Evolutionary conservation across 805 yeast species (phyloP).

Genomic region (Myxozyma vanderwaltii): DNA sequence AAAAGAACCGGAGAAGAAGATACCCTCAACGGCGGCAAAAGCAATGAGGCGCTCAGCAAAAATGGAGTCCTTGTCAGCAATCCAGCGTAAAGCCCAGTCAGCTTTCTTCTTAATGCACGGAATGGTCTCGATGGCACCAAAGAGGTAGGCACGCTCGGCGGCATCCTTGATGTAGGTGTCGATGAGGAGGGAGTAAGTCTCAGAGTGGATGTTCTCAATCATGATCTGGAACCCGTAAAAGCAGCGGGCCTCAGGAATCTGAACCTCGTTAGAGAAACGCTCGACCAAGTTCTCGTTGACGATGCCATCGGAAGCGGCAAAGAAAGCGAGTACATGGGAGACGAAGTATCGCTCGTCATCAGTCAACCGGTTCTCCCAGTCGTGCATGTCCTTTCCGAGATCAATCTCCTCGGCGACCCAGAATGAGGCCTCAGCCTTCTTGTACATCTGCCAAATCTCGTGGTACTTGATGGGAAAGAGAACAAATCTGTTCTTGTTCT

Average conservation of each 20-base stretch:
- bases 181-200: constrained; percentile 90
- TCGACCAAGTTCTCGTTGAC: constrained; percentile 97
- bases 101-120: constrained; percentile 98
- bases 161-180: constrained; percentile 97
- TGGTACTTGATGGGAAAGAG: constrained; percentile 95
- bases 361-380: constrained; percentile 88
- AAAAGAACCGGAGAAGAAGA: constrained; percentile 96
- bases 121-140: constrained; percentile 94
- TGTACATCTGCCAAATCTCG: constrained; percentile 98
- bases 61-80: constrained; percentile 79
- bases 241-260: constrained; percentile 96
- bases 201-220: constrained; percentile 99
- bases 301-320: constrained; percentile 98
- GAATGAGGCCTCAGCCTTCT: constrained; percentile 98
- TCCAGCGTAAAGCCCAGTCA: constrained; percentile 99
- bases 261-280: constrained; percentile 96
- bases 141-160: constrained; percentile 83
- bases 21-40: constrained; percentile 98
- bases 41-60: constrained; percentile 97
- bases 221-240: constrained; percentile 99
- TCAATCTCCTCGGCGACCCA: constrained; percentile 99
- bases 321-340: constrained; percentile 92
- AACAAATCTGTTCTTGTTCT: constrained; percentile 86
- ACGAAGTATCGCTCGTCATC: constrained; percentile 92
- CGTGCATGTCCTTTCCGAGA: constrained; percentile 83